Evolutionary conservation across 371 early-diverging fungal genomes (phyloP).

Genomic region (Lichtheimia hyalospora): DNA sequence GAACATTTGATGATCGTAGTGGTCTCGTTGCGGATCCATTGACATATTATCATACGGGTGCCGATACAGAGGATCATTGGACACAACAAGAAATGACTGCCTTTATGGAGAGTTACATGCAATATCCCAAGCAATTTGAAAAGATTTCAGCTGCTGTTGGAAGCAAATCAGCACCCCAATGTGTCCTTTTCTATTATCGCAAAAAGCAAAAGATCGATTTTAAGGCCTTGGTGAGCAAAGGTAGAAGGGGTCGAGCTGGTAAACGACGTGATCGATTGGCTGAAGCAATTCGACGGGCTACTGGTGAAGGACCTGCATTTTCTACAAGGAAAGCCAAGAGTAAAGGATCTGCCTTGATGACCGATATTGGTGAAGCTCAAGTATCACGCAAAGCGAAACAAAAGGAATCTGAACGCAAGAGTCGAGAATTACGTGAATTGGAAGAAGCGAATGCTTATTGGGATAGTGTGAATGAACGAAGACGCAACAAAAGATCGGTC

Average conservation of each 20-base stretch:
- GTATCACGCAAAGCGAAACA: constrained; percentile 48
- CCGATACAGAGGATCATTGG: constrained; percentile 72
- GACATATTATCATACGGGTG: constrained; percentile 59
- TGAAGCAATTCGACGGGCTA: constrained; percentile 44
- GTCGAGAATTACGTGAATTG: constrained; percentile 36
- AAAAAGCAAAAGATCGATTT: constrained; percentile 85
- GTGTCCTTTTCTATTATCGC: constrained; percentile 91
- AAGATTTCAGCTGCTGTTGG: constrained; percentile 79
- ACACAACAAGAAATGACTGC: constrained; percentile 75
- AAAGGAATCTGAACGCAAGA: constrained; percentile 48
- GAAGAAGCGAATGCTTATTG: constrained; percentile 45
- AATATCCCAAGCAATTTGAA: constrained; percentile 89
- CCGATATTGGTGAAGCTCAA: constrained; percentile 66
- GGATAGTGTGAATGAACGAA: constrained; percentile 40
- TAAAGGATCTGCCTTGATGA: constrained; percentile 63
- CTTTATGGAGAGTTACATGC: constrained; percentile 77
- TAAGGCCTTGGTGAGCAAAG: constrained; percentile 68
- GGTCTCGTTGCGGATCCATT: constrained; percentile 63
- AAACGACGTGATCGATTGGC: constrained; percentile 44
- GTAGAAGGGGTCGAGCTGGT: constrained; percentile 48
- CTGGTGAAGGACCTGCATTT: constrained; percentile 23
- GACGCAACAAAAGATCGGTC: constrained; percentile 16
- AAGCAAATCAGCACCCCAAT: constrained; percentile 80
- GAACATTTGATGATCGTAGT: constrained; percentile 64
- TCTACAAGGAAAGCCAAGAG: constrained; percentile 47